Evolutionary conservation across 1,139 yeast species (phyloP), one percentile per base, ranked within the genome.

Genomic region (Pneumocystis wakefieldiae): DNA sequence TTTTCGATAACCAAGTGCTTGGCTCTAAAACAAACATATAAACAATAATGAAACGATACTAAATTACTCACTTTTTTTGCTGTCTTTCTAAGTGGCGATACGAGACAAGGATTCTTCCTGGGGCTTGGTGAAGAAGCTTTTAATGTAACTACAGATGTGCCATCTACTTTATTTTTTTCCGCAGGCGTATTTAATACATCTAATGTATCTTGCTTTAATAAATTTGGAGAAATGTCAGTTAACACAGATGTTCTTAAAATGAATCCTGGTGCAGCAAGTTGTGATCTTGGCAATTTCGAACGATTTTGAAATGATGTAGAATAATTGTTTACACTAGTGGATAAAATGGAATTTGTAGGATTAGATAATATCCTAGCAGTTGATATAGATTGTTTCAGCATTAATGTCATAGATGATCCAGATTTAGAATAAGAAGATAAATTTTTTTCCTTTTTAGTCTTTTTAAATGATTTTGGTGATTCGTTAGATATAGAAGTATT

Each of bases 241-340:
- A 37, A 38, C 8, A 39, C 36, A n/a, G 32, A 10, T 17, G 61
- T 36, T 10, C 32, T 39, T 7, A 39, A 24, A n/a, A 55, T 8
- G 10, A n/a, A 48, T 32, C 59, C 53, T 10, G 62, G 60, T 0
- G 53, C 64, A 1, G 62, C 59, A 38, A 60, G 36, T 6, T 55
- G 61, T 1, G 64, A 62, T 19, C 62, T 60, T 38, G 38, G 38
- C 10, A 61, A 37, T 28, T 58, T 37, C 39, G 37, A 3, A 14
- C 10, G 32, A 4, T 24, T 48, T 24, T 48, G 32, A 48, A 48
- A 48, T 48, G 55, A 42, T 8, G 15, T 10, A 24, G 12, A n/a
- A 24, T 24, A 48, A 24, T 48, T 48, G 24, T 48, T 32, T 48
- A 32, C 28, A 48, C 3, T 48, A 24, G 32, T 15, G 19, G 55